These are phyloP conservation scores for Trichophyton rubrum DNA, from an alignment of 2,329 filamentous ascomycete genomes.

Conservation along the genomic window DNA sequence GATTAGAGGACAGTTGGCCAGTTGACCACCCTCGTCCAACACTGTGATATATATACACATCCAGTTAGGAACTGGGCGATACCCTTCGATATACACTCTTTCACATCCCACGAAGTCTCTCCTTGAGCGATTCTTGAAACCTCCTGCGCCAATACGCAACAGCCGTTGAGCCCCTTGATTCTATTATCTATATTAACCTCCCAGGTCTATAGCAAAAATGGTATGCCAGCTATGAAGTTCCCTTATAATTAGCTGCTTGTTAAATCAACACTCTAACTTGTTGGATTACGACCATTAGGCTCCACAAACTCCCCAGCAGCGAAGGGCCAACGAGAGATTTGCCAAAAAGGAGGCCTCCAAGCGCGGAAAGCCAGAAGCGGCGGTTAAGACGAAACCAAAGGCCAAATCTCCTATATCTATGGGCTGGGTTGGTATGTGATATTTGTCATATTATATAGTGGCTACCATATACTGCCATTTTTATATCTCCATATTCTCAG, in stretches of 20 bases:
- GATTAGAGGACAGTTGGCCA: conserved; percentile 4
- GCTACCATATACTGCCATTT: not conserved
- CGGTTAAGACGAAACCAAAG: conserved; percentile 37
- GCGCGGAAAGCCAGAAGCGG: conserved; percentile 42
- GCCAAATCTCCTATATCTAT: conserved; percentile 43
- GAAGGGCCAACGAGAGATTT: conserved; percentile 50
- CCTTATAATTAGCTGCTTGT: not conserved
- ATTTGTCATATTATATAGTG: not conserved
- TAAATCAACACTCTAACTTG: not conserved
- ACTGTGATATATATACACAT: not conserved
- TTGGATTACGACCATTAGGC: conserved; percentile 31
- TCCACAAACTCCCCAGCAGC: conserved; percentile 52
- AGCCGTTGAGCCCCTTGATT: not conserved
- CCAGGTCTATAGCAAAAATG: not conserved
- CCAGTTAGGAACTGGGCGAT: not conserved
- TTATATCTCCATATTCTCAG: not conserved
- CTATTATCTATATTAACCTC: not conserved
- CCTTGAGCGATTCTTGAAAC: not conserved
- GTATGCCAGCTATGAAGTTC: not conserved
- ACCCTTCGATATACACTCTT: not conserved
- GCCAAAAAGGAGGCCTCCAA: conserved; percentile 48
- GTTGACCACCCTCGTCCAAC: not conserved
- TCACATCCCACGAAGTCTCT: not conserved
- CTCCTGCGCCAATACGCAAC: not conserved
- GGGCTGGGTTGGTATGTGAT: conserved; percentile 47